Evolutionary conservation across 768 basidiomycete genomes (phyloP), one percentile per base, ranked within the genome.

Genomic region (Boletus insuetus): DNA sequence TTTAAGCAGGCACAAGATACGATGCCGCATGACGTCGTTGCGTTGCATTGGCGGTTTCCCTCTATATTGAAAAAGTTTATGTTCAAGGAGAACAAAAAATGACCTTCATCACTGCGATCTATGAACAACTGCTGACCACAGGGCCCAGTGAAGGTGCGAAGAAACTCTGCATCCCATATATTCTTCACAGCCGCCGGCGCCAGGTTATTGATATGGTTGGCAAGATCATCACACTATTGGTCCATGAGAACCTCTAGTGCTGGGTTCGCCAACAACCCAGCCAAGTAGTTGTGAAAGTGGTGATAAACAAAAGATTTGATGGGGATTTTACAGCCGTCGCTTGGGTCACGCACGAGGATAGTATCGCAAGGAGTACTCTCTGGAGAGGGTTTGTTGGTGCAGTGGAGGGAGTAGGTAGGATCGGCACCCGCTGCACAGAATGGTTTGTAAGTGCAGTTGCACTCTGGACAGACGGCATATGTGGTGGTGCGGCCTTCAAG

Each of bases 1-100:
- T 74, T 75, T 3, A 76, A 58, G 48, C 68, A 69, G 14, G 65
- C 64, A 35, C 72, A 58, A 1, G 69, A 69, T 9, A 76, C 68
- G 11, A 75, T 49, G 4, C 73, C 70, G 12, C 65, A 58, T 0
- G 73, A 76, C 3, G 22, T 13, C 51, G 46, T 22, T 22, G 22
- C 22, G 22, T 22, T 22, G 22, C 3, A 3, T 22, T 22, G 22
- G 22, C 3, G 22, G 22, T 22, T 22, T 3, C 22, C 22, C 22
- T 22, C 22, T 22, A 22, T 3, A 22, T 22, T 22, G 22, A 22
- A 22, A 3, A 22, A 22, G 3, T 22, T 3, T 22, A 22, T 22
- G 22, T 22, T 22, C 22, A 22, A 22, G 22, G 22, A 22, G 22
- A 22, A 22, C 22, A 22, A 22, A 22, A 22, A 22, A 22, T 22